phyloP scores from a whole-genome alignment of 371 early-diverging fungal species.

The Rhizopus microsporus region DNA sequence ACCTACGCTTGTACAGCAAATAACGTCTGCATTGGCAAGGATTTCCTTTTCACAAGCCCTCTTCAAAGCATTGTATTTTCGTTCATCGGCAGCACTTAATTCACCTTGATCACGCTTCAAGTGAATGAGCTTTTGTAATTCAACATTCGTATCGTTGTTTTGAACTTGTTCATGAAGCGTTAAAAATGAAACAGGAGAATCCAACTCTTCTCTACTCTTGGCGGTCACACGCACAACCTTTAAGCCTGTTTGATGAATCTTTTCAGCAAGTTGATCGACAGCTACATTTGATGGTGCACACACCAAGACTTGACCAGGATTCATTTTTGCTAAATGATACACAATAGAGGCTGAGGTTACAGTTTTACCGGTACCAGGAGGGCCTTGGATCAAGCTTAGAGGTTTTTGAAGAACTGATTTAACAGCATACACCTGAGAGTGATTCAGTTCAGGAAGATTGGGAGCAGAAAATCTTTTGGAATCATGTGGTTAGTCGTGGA shows the following conservation, averaged over 20 bases:
- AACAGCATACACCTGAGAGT: slow-evolving; percentile 95
- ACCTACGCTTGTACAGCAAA: slow-evolving; percentile 97
- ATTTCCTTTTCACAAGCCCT: slow-evolving; percentile 89
- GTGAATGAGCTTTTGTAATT: slow-evolving; percentile 88
- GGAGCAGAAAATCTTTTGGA: slow-evolving; percentile 79
- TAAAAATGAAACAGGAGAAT: slow-evolving; percentile 88
- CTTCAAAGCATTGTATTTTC: slow-evolving; percentile 78
- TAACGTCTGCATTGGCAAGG: slow-evolving; percentile 92
- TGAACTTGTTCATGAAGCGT: slow-evolving; percentile 95
- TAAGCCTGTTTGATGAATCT: slow-evolving; percentile 94
- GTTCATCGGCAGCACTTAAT: slow-evolving; percentile 84
- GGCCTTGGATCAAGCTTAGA: slow-evolving; percentile 96
- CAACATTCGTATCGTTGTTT: slow-evolving; percentile 90
- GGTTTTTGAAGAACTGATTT: slow-evolving; percentile 89
- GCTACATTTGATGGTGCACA: slow-evolving; percentile 99
- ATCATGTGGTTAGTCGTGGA: background rate
- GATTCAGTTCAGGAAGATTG: slow-evolving; percentile 94
- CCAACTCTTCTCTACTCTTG: slow-evolving; percentile 92
- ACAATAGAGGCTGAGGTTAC: slow-evolving; percentile 97
- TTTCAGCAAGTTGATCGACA: slow-evolving; percentile 97
- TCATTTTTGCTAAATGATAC: slow-evolving; percentile 94
- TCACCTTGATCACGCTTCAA: slow-evolving; percentile 90
- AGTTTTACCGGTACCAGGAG: slow-evolving; percentile 98
- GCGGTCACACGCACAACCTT: slow-evolving; percentile 96
- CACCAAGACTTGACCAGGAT: slow-evolving; percentile 92